Evolutionary conservation across 2,329 filamentous ascomycete genomes (phyloP), one percentile per base, ranked within the genome.

Genomic region (Leptographium procerum): DNA sequence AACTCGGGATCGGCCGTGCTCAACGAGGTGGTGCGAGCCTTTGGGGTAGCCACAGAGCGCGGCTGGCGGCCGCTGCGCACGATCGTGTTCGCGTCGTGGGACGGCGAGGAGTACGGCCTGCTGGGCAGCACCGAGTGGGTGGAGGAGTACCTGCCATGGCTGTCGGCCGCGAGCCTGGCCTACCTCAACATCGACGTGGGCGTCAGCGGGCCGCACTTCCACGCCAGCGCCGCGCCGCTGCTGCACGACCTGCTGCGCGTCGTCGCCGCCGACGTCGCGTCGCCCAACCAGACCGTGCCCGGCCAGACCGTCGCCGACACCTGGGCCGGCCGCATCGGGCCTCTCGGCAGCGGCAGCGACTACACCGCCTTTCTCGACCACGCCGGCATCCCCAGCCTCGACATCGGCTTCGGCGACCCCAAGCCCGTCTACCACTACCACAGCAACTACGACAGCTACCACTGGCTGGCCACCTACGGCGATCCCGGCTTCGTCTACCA

Each of bases 51-150:
- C 22, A 69, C 89, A 2, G 76, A 82, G 22, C 78, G 76, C 26
- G 89, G 89, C 16, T 95, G 89, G 89, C 89, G 86, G 69, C 89
- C 94, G 0, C 78, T 91, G 24, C 86, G 92, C 26, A 97, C 92
- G 0, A 89, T 97, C 59, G 89, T 96, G 47, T 92, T 96, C 67
- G 91, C 88, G 26, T 86, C 82, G 69, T 89, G 86, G 87, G 87
- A 90, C 62, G 86, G 85, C 34, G 87, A 90, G 71, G 91, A 96
- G 70, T 95, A 96, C 64, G 89, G 88, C 0, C 78, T 96, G 6
- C 71, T 96, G 16, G 91, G 91, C 5, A 90, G 86, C 57, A 95
- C 91, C 0, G 91, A 96, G 68, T 96, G 91, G 90, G 89, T 96
- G 0, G 91, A 96, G 68, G 89, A 96, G 64, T 89, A 89, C 65